Percentiles rank a stretch among this genome's conserved stretches.
phyloP scores from a whole-genome alignment of 352 stramenopile genomes.

The Phytophthora quininea region DNA sequence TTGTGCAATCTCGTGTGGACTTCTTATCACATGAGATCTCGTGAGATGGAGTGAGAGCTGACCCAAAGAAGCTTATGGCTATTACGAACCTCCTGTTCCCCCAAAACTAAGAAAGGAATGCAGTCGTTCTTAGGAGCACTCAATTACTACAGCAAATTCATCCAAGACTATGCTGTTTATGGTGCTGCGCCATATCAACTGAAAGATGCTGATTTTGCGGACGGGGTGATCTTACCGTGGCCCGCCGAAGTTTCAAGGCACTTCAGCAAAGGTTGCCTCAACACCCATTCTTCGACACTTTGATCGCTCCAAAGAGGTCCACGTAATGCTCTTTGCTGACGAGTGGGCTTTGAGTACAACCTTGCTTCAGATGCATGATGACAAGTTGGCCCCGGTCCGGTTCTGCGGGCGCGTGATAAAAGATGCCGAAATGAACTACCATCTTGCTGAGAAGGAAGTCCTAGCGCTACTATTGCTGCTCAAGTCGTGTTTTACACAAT shows the following conservation, averaged over 20 bases:
- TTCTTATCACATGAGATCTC: conserved; percentile 12
- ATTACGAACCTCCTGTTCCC: conserved; percentile 11
- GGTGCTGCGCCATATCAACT: conserved; percentile 27
- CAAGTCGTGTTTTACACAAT: conserved; percentile 13
- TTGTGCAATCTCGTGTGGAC: conserved; percentile 5
- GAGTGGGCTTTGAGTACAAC: conserved; percentile 19
- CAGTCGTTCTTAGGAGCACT: conserved; percentile 20
- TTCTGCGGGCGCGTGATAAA: conserved; percentile 8
- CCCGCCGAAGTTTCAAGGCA: conserved; percentile 9
- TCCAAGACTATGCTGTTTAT: conserved; percentile 12
- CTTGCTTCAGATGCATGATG: conserved; percentile 12
- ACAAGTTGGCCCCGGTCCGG: conserved; percentile 9
- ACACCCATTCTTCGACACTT: conserved; percentile 15
- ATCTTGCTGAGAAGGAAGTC: conserved; percentile 17
- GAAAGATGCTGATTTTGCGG: neutral
- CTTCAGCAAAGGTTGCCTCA: conserved; percentile 1
- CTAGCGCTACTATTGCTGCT: conserved; percentile 13
- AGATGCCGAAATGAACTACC: conserved; percentile 8
- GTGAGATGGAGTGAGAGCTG: conserved; percentile 2
- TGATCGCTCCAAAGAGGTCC: neutral
- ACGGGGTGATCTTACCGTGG: neutral
- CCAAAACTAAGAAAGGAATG: neutral
- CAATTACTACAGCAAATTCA: conserved; percentile 26
- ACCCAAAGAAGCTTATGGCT: conserved; percentile 11
- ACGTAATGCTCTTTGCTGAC: conserved; percentile 16